Percentiles rank a stretch among this genome's conserved stretches.
These are phyloP conservation scores for Chaetomium tenue DNA, from an alignment of 495 filamentous ascomycete genomes.

Conservation along the genomic window DNA sequence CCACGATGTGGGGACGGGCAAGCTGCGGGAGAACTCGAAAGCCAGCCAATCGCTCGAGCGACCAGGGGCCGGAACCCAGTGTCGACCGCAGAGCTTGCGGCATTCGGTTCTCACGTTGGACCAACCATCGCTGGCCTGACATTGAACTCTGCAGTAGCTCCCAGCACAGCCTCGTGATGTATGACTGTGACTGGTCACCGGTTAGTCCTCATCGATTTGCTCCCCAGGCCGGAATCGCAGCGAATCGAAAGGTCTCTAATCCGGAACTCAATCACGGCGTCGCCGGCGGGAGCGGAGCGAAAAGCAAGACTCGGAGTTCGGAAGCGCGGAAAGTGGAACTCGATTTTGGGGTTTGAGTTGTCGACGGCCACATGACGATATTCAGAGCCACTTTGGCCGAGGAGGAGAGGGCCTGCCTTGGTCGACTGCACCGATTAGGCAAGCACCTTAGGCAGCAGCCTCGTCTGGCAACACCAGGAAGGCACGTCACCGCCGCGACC, in stretches of 20 bases:
- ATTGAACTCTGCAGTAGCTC: background rate
- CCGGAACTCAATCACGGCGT: constrained; percentile 7
- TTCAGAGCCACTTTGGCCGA: background rate
- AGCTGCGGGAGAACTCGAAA: constrained; percentile 25
- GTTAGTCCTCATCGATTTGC: background rate
- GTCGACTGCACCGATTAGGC: background rate
- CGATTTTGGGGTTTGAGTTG: background rate
- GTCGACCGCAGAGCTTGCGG: constrained; percentile 13
- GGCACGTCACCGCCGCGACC: background rate
- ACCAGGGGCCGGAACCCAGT: constrained; percentile 5
- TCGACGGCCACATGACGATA: background rate
- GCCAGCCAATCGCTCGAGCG: constrained; percentile 30
- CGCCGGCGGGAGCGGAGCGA: constrained; percentile 1
- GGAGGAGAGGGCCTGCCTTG: background rate
- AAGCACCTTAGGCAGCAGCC: constrained; percentile 12
- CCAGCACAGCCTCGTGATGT: constrained; percentile 23
- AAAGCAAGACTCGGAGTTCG: background rate
- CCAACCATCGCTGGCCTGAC: constrained; percentile 7
- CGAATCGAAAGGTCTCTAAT: constrained; percentile 3
- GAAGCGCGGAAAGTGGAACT: background rate
- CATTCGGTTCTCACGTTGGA: constrained; percentile 8
- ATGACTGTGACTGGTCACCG: constrained; percentile 14
- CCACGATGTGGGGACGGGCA: constrained; percentile 11
- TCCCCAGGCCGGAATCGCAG: constrained; percentile 7
- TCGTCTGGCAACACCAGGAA: background rate